A percentile compares a stretch with the other conserved stretches of the same genome.
Evolutionary conservation across 305 asterid genomes (phyloP).

Genomic region (Rubia tinctorum): DNA sequence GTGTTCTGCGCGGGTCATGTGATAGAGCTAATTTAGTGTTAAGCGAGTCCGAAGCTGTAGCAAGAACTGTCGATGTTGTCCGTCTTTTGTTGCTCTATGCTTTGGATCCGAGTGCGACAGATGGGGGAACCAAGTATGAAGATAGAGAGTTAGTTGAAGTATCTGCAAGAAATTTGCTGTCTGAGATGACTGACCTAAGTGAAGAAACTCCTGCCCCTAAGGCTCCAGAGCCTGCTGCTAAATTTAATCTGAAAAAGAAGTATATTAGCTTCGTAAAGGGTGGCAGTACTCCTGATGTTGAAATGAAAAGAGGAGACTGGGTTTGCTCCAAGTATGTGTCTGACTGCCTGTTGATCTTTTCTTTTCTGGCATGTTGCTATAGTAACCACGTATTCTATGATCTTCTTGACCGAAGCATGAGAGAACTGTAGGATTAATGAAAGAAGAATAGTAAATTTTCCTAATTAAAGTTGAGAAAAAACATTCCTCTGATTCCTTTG

Average conservation of each 20-base stretch:
- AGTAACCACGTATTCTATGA: background rate
- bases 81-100: slow-evolving; percentile 66
- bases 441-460: background rate
- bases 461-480: background rate
- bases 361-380: background rate
- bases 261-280: slow-evolving; percentile 23
- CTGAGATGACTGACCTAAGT: slow-evolving; percentile 64
- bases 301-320: slow-evolving; percentile 73
- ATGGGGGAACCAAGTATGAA: slow-evolving; percentile 45
- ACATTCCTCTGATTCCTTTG: background rate
- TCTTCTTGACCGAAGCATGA: background rate
- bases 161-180: slow-evolving; percentile 72
- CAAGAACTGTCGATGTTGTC: slow-evolving; percentile 82
- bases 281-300: slow-evolving; percentile 27
- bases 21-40: slow-evolving; percentile 71
- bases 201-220: slow-evolving; percentile 59
- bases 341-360: background rate
- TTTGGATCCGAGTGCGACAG: slow-evolving; percentile 54
- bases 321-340: slow-evolving; percentile 68
- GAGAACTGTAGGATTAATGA: background rate
- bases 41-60: slow-evolving; percentile 51
- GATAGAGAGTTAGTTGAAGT: slow-evolving; percentile 58
- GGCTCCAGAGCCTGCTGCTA: slow-evolving; percentile 43
- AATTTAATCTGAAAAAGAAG: slow-evolving; percentile 37
- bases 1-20: slow-evolving; percentile 78